A percentile compares a stretch with the other conserved stretches of the same genome.
phyloP scores from a whole-genome alignment of 2,329 filamentous ascomycete species.

The Colletotrichum godetiae region DNA sequence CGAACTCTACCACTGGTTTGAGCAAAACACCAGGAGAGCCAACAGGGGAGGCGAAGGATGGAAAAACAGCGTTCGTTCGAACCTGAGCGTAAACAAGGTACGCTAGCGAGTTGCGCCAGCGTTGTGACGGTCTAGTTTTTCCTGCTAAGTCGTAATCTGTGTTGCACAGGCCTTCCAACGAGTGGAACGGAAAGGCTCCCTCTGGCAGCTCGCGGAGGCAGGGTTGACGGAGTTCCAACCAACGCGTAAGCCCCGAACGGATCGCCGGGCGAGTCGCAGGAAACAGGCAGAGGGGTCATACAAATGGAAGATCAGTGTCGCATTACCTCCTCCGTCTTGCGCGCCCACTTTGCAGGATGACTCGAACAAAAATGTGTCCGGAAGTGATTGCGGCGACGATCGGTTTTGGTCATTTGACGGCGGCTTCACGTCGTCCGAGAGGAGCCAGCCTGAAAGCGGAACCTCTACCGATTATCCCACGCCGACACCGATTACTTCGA shows the following conservation, averaged over 20 bases:
- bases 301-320: too few relatives aligned
- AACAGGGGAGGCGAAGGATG: background rate
- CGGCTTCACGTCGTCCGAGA: background rate
- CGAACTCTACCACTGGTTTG: constrained; percentile 4
- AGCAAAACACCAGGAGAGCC: background rate
- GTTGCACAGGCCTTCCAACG: background rate
- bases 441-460: background rate
- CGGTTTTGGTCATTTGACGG: background rate
- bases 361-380: background rate
- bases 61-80: background rate
- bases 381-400: background rate
- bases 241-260: background rate
- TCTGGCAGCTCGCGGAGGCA: background rate
- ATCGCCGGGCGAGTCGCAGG: background rate
- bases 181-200: background rate
- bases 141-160: background rate
- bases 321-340: background rate
- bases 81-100: constrained; percentile 7
- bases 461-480: background rate
- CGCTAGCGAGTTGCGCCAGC: background rate
- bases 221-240: background rate
- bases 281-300: background rate
- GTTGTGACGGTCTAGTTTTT: too few relatives aligned
- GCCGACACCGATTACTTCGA: background rate
- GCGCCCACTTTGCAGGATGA: background rate